Evolutionary conservation across 768 basidiomycete genomes (phyloP), one percentile per base, ranked within the genome.

Genomic region (Candolleomyces aberdarensis): DNA sequence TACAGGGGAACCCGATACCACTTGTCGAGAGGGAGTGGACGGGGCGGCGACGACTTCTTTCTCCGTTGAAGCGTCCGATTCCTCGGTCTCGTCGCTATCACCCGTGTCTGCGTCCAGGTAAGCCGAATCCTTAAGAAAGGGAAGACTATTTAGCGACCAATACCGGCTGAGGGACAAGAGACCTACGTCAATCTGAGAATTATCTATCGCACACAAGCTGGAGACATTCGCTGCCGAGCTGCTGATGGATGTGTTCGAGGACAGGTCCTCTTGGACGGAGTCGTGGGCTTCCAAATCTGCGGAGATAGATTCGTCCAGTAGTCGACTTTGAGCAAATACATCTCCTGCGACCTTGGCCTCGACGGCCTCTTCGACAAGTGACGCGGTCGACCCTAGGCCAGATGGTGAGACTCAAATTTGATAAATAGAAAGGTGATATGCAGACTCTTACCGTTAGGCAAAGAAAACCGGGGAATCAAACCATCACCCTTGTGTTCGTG

Each of bases 401-500:
- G 44, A 46, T 17, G 14, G 44, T 46, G 20, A 31, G 52, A 13
- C 2, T 39, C 9, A 39, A 10, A 31, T 32, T 26, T 39, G 46
- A 58, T 26, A 57, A 63, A 54, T 62, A 58, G 49, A 53, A 47
- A 51, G 56, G n/a, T 41, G 14, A 11, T 26, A 60, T 53, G n/a
- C 13, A 39, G 49, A 47, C 36, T 56, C 67, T 44, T 52, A 72
- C 71, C 71, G 56, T 65, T 50, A 19, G 66, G 64, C 29, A 76
- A 56, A 43, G 66, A 69, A 52, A 77, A 76, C 50, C 64, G 69
- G 3, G 76, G 75, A 57, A 77, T 67, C 43, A 75, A 64, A 36
- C 64, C 69, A 22, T 76, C 76, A 22, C 66, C 67, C 5, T 39
- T 57, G 40, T 52, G 59, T 1, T 29, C 56, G 3, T 36, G 65